Base-by-base conservation (phyloP, 768 basidiomycete species). In the Psilocybe sp. region DNA sequence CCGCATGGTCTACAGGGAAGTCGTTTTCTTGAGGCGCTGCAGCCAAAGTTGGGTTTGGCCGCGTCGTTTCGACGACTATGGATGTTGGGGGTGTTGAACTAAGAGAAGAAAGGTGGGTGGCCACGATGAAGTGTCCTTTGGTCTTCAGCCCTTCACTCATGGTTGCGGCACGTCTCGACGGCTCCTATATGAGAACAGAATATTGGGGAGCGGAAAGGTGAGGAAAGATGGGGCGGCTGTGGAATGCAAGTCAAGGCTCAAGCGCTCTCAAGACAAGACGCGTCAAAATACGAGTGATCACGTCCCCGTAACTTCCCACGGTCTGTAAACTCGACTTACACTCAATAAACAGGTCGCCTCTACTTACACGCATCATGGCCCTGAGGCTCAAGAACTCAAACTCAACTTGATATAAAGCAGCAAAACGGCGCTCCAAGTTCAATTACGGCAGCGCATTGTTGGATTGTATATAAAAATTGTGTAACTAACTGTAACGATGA, bases 1-100 rank as follows among this genome's bases (percentile, higher is more conserved):
- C 77, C 40, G 92, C 90, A 73, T 94, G 92, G 65, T 92, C 88
- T 10, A 75, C 66, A 40, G 81, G 82, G 7, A 77, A 69, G 61
- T 72, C 70, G 6, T 76, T 68, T 28, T 75, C 71, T 11, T 65
- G 65, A 1, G 69, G 62, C n/a, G 67, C 60, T 31, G 75, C 58
- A 15, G 79, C 73, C 32, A 82, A 60, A 36, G 81, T 77, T 3
- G 75, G 57, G 49, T 81, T 77, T 53, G 76, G 76, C 50, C 80
- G 81, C 46, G 76, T 68, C 6, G 89, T 87, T 55, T 79, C 79
- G 18, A 90, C 67, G 7, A 78, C 69, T 44, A 82, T 65, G 0
- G 77, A 74, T 8, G 74, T 70, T 0, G 81, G 72, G 35, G 78
- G 76, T 8, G 77, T 62, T 3, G 82, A 72, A 56, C 75, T 82